Base-by-base conservation (phyloP, 257 asterid genomes). In the Striga asiatica region DNA sequence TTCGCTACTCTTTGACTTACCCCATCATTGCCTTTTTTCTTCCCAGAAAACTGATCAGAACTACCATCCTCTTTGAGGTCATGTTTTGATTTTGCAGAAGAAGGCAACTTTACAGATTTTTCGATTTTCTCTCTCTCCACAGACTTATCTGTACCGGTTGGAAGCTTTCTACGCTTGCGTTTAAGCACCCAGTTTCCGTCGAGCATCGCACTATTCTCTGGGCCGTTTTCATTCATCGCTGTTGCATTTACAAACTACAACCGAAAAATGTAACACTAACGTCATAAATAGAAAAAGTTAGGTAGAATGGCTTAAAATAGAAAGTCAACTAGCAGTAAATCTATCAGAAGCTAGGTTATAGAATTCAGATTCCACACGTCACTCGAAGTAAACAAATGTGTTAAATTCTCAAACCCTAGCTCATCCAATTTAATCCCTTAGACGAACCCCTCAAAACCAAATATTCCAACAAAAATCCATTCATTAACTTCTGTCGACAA, bases 21-120 rank as follows among this genome's bases (percentile, higher is more conserved):
- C 87, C 95, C 95, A 32, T 82, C 95, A 64, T 80, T 74, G 75
- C 95, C 95, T 75, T 82, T 85, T 72, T 58, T 80, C 81, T 82
- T 85, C 77, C 78, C 67, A 31, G 77, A 53, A 58, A 20, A 63
- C 42, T 64, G 79, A 55, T 39, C 76, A 48, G 66, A 57, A 52
- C 70, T 43, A 35, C 61, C 59, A 57, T 74, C 82, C 32, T 60
- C 75, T 67, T 62, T 77, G 63, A 29, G 62, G 49, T 53, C 73
- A 62, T 37, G 70, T 37, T 68, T 68, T 27, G 72, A 50, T 56
- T 69, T 72, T 41, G 72, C 41, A 47, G 64, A 62, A 51, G 77
- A 63, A 41, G 70, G 70, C 46, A 72, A 49, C 57, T 80, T 80
- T 53, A 67, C 66, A 56, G 69, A 57, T 64, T 71, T 78, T 45